Evolutionary conservation across 2,329 filamentous ascomycete genomes (phyloP).

Genomic region (Chrysosporium keratinophilum): DNA sequence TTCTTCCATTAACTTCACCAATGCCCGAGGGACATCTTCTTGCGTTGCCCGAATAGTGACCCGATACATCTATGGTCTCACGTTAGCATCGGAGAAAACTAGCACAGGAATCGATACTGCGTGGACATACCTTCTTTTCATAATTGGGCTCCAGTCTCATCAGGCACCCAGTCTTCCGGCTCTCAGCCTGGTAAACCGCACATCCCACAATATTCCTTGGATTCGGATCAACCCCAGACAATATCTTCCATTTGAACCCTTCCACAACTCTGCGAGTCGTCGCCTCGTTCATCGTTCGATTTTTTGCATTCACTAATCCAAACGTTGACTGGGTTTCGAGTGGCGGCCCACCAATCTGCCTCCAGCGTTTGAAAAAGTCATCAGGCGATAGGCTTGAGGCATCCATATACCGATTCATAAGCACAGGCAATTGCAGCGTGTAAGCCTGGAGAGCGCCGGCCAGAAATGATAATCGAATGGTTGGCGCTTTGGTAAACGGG

Average conservation of each 20-base stretch:
- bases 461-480: slow-evolving; percentile 86
- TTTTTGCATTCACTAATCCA: slow-evolving; percentile 48
- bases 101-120: neutral
- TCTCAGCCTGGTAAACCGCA: slow-evolving; percentile 64
- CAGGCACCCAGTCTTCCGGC: slow-evolving; percentile 88
- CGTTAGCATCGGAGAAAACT: slow-evolving; percentile 13
- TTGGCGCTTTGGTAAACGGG: slow-evolving; percentile 74
- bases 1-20: slow-evolving; percentile 82
- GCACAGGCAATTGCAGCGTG: slow-evolving; percentile 78
- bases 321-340: slow-evolving; percentile 86
- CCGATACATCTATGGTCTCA: slow-evolving; percentile 67
- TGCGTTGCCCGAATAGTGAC: slow-evolving; percentile 90
- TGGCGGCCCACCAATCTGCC: slow-evolving; percentile 84
- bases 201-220: slow-evolving; percentile 84
- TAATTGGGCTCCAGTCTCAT: slow-evolving; percentile 92
- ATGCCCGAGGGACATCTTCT: slow-evolving; percentile 67
- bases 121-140: slow-evolving; percentile 62
- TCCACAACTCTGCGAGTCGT: slow-evolving; percentile 65
- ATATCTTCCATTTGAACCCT: slow-evolving; percentile 80
- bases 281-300: slow-evolving; percentile 55
- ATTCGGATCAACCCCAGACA: slow-evolving; percentile 83
- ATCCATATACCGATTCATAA: slow-evolving; percentile 95
- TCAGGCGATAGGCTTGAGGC: slow-evolving; percentile 74
- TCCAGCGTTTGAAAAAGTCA: slow-evolving; percentile 98
- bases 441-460: slow-evolving; percentile 87